phyloP scores from a whole-genome alignment of 1,139 yeast genomes.

The Pichia sp. region DNA sequence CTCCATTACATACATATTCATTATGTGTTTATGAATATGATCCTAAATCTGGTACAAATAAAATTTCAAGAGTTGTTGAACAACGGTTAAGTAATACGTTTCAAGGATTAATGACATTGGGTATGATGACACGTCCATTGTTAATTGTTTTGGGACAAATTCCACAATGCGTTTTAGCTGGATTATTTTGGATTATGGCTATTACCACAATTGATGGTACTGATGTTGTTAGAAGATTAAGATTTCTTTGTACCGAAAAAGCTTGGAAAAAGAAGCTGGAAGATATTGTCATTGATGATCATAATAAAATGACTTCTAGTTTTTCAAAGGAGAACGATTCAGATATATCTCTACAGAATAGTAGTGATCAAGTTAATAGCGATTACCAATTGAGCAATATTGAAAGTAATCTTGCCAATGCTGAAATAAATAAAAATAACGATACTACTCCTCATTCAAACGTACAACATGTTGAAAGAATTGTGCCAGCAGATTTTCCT shows the following conservation, averaged over 20 bases:
- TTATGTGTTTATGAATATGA: conserved; percentile 53
- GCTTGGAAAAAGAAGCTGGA: conserved; percentile 18
- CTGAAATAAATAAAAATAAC: no score
- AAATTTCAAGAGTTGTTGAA: conserved; percentile 64
- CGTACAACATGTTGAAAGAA: not conserved
- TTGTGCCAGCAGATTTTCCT: conserved; percentile 18
- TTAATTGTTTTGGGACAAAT: conserved; percentile 71
- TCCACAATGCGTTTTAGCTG: conserved; percentile 94
- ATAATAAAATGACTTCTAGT: not conserved
- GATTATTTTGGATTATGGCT: conserved; percentile 91
- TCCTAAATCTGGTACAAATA: conserved; percentile 33
- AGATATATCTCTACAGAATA: not conserved
- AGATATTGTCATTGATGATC: conserved; percentile 7
- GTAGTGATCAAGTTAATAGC: not conserved
- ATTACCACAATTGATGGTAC: conserved; percentile 68
- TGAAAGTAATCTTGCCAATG: not conserved
- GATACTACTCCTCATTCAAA: no score
- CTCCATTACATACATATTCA: conserved; percentile 85
- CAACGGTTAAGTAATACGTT: conserved; percentile 78
- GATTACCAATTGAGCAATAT: not conserved
- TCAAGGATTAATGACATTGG: conserved; percentile 80
- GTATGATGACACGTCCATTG: conserved; percentile 86
- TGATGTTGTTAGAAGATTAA: conserved; percentile 54
- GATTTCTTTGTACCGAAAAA: conserved; percentile 63
- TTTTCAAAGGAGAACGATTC: not conserved